Evolutionary conservation across 192 early-diverging fungal genomes (phyloP), one percentile per base, ranked within the genome.

Genomic region (Coemansia sp.): DNA sequence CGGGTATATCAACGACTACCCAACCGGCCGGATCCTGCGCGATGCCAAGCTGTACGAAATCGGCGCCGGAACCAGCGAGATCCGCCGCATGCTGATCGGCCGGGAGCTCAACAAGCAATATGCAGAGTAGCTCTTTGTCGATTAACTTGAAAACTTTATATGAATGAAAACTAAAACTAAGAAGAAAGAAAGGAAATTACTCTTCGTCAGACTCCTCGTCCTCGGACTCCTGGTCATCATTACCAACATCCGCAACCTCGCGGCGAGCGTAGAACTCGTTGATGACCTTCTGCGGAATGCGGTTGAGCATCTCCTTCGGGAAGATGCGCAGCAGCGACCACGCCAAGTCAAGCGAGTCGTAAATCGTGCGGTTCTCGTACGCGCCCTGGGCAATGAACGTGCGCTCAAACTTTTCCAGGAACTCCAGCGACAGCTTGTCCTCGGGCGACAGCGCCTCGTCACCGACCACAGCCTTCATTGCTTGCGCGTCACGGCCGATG

Each of bases 391-490:
- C 83, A 67, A 99, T 95, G 63, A 97, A 99, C 8, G 93, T 86
- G 81, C 92, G 94, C 77, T 99, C 97, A 76, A 99, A 99, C 82
- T 97, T 98, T 33, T 98, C 95, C 81, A 99, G 82, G 77, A 99
- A 99, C 75, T 99, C 97, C 10, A 99, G 73, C 25, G 92, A 86
- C 59, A 99, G 84, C 70, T 99, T 99, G 63, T 99, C 97, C 77
- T 99, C 97, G 55, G 91, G 92, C 73, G 93, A 97, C 73, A 99
- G 73, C 5, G 97, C 97, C 67, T 99, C 97, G 71, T 99, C 97
- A 76, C 97, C 97, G 33, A 99, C 97, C 25, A 99, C 97, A 25
- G 97, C 97, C 84, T 99, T 99, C 97, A 99, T 99, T 18, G 97
- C 91, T 16, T 95, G 93, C 2, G 97, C 97, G 69, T 99, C 97